phyloP scores from a whole-genome alignment of 106 monocot species.

The Acorus calamus region DNA sequence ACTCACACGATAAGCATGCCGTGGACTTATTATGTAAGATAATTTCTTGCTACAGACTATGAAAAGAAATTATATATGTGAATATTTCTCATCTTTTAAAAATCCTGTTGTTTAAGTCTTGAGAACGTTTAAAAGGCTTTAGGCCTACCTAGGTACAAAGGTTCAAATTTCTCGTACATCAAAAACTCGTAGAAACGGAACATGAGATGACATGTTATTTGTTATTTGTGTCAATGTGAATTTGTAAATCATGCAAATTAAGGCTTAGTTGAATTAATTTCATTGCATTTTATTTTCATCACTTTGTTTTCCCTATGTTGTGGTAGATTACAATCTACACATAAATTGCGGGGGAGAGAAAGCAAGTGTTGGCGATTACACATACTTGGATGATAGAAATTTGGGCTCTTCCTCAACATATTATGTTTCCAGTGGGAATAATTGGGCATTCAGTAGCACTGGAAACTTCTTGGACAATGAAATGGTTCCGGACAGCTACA shows the following conservation, averaged over 20 bases:
- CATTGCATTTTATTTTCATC: not conserved
- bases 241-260: not conserved
- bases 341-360: conserved; percentile 49
- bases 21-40: too few species aligned
- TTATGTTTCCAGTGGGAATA: conserved; percentile 13
- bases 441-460: conserved; percentile 48
- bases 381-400: conserved; percentile 22
- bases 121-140: too few species aligned
- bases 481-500: conserved; percentile 3
- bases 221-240: too few species aligned
- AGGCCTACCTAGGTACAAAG: too few species aligned
- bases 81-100: not conserved
- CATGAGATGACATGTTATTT: too few species aligned
- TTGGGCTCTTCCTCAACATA: conserved; percentile 20
- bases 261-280: not conserved
- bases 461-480: conserved; percentile 24
- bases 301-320: not conserved
- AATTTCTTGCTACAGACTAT: not conserved
- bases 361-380: conserved; percentile 13
- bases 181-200: too few species aligned
- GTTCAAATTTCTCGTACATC: too few species aligned
- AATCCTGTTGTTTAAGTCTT: too few species aligned
- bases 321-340: conserved; percentile 38
- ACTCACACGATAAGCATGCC: too few species aligned
- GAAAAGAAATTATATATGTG: not conserved